A percentile compares a stretch with the other conserved stretches of the same genome.
Evolutionary conservation across 352 stramenopile genomes (phyloP).

Genomic region (Thalassiosira allenii): DNA sequence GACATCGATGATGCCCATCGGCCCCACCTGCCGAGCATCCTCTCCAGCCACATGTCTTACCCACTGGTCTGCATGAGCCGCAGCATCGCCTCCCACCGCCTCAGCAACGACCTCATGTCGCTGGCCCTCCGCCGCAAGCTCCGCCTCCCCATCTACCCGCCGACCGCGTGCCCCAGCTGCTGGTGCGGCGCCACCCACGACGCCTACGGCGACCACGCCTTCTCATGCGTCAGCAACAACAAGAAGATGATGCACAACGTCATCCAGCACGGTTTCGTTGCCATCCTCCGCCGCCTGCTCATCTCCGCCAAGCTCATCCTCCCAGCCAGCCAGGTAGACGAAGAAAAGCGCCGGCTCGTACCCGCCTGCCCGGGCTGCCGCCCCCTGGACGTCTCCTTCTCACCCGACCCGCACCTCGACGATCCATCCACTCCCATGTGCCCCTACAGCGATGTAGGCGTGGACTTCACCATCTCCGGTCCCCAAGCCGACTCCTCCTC

Average conservation of each 20-base stretch:
- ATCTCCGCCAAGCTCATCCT: too few species aligned
- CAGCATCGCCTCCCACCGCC: not conserved
- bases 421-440: too few species aligned
- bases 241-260: slow-evolving; percentile 25
- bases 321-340: too few species aligned
- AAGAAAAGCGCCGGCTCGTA: too few species aligned
- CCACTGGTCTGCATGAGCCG: slow-evolving; percentile 30
- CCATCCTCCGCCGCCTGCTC: too few species aligned
- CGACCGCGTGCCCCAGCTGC: not conserved
- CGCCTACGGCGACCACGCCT: slow-evolving; percentile 2
- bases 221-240: slow-evolving; percentile 1
- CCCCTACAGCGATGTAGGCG: too few species aligned
- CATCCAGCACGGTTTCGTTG: too few species aligned
- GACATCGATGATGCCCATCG: not conserved
- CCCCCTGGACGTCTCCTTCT: too few species aligned
- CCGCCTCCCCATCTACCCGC: not conserved
- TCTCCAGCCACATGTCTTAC: slow-evolving; percentile 26
- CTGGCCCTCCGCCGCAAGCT: slow-evolving; percentile 31
- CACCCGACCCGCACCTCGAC: too few species aligned
- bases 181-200: slow-evolving; percentile 12
- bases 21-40: slow-evolving; percentile 30
- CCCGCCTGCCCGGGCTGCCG: too few species aligned
- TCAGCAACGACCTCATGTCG: slow-evolving; percentile 18
- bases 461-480: too few species aligned
- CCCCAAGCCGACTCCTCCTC: too few species aligned